These are phyloP conservation scores for Nectriaceae sp. DNA, from an alignment of 2,329 filamentous ascomycete species.

Conservation along the genomic window DNA sequence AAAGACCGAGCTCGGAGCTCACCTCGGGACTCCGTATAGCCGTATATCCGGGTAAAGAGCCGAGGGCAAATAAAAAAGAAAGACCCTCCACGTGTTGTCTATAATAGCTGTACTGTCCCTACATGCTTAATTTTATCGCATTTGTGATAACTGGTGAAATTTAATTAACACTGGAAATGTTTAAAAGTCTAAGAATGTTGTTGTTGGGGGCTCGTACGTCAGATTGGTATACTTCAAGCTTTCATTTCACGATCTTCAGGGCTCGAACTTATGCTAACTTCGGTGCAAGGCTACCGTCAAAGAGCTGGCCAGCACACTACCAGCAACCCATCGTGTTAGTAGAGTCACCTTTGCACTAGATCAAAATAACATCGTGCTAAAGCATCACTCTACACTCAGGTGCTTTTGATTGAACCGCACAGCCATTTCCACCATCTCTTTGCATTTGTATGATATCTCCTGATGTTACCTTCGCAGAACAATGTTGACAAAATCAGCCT, in stretches of 20 bases:
- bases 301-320: slow-evolving; percentile 20
- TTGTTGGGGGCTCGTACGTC: slow-evolving; percentile 30
- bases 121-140: slow-evolving; percentile 1
- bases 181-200: slow-evolving; percentile 22
- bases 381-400: slow-evolving; percentile 16
- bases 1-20: slow-evolving; percentile 9
- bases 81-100: background rate
- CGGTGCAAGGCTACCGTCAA: slow-evolving; percentile 23
- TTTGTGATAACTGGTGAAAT: background rate
- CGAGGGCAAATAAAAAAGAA: slow-evolving; percentile 7
- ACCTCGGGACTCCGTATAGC: slow-evolving; percentile 12
- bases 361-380: background rate
- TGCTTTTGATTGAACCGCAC: slow-evolving; percentile 52
- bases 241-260: background rate
- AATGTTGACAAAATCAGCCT: slow-evolving; percentile 35
- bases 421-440: slow-evolving; percentile 54
- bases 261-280: background rate
- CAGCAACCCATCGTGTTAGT: slow-evolving; percentile 24
- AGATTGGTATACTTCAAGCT: slow-evolving; percentile 18
- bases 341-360: accelerated
- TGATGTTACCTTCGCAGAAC: accelerated
- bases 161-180: slow-evolving; percentile 14
- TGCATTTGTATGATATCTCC: slow-evolving; percentile 36
- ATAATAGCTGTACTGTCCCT: background rate
- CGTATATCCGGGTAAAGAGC: slow-evolving; percentile 8